Evolutionary conservation across 2,329 filamentous ascomycete species (phyloP).

Genomic region (Botrytis elliptica): DNA sequence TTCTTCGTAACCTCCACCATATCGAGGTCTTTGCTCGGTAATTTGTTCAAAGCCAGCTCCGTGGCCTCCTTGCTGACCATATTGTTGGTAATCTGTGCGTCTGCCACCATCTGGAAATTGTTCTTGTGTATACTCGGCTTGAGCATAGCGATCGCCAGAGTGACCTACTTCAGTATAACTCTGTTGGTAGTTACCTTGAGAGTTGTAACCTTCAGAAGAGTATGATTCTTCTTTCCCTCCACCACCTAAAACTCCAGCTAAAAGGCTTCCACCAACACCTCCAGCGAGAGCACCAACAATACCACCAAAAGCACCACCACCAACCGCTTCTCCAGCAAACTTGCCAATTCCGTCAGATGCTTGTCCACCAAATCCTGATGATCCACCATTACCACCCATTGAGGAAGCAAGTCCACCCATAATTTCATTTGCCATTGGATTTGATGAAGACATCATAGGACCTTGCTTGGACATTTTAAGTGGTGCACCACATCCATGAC

Average conservation of each 20-base stretch:
- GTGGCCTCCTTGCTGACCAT: constrained; percentile 44
- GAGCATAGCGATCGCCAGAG: constrained; percentile 40
- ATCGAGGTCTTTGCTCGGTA: constrained; percentile 52
- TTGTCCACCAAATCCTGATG: constrained; percentile 20
- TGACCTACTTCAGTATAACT: constrained; percentile 61
- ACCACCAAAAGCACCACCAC: constrained; percentile 65
- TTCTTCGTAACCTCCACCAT: constrained; percentile 58
- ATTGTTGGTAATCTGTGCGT: constrained; percentile 59
- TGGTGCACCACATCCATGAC: constrained; percentile 76
- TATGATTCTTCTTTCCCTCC: constrained; percentile 48
- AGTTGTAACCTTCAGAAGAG: constrained; percentile 51
- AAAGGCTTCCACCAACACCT: constrained; percentile 62
- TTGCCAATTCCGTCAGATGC: constrained; percentile 44
- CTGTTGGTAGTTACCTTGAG: constrained; percentile 61
- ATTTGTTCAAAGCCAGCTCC: constrained; percentile 60
- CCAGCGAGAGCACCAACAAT: constrained; percentile 69
- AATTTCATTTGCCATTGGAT: constrained; percentile 51
- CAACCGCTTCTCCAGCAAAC: constrained; percentile 57
- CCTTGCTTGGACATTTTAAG: constrained; percentile 70
- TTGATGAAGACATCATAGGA: constrained; percentile 46
- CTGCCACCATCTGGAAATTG: constrained; percentile 57
- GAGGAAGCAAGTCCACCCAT: constrained; percentile 57
- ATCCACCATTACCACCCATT: constrained; percentile 36
- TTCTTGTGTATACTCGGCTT: constrained; percentile 48
- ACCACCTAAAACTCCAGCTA: constrained; percentile 59